phyloP scores from a whole-genome alignment of 306 rosid species.

The Inga oerstediana region DNA sequence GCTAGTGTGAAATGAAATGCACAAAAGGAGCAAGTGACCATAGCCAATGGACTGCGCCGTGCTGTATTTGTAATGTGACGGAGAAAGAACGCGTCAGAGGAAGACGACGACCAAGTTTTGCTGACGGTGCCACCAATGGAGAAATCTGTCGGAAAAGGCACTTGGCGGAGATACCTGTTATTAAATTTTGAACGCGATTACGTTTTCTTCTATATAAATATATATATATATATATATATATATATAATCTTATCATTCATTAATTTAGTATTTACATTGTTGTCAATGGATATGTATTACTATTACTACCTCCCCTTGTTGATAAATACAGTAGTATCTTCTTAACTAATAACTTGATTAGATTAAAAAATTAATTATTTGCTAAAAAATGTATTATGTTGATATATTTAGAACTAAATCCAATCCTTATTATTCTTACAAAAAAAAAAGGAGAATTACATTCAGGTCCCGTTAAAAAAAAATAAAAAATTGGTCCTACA shows the following conservation, averaged over 20 bases:
- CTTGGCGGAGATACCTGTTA: neutral
- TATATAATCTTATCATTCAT: neutral
- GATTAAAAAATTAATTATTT: too few relatives aligned
- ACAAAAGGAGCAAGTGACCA: neutral
- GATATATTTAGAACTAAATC: too few relatives aligned
- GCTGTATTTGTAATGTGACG: constrained; percentile 9
- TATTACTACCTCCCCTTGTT: too few relatives aligned
- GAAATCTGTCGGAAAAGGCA: neutral
- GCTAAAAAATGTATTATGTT: too few relatives aligned
- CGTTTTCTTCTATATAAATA: neutral
- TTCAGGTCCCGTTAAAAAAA: too few relatives aligned
- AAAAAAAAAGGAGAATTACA: too few relatives aligned
- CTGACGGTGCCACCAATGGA: neutral
- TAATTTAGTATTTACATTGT: neutral
- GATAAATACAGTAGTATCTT: too few relatives aligned
- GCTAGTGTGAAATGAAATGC: neutral
- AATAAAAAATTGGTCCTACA: too few relatives aligned
- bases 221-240: neutral
- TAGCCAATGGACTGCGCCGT: neutral
- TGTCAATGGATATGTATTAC: neutral
- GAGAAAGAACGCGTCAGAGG: constrained; percentile 14
- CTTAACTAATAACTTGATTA: too few relatives aligned
- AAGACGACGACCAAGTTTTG: neutral
- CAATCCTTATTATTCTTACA: too few relatives aligned
- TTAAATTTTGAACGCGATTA: neutral